These are phyloP conservation scores for Pyrus betulifolia DNA, from an alignment of 306 rosid genomes.

Conservation along the genomic window DNA sequence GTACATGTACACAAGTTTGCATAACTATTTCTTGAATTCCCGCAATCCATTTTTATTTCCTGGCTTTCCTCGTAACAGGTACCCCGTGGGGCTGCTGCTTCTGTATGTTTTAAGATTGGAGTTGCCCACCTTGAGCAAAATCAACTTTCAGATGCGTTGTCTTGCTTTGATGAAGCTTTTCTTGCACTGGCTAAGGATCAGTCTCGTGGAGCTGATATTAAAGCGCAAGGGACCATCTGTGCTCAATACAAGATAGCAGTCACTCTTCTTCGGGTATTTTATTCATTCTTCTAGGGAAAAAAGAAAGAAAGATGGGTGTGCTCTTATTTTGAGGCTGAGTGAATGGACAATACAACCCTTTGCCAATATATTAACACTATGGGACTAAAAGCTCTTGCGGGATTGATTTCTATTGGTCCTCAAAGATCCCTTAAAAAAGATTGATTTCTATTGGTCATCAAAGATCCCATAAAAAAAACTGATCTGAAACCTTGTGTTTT, in stretches of 20 bases:
- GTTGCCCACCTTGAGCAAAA: constrained; percentile 93
- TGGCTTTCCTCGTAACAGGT: constrained; percentile 51
- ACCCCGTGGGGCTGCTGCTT: constrained; percentile 89
- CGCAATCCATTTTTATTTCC: constrained; percentile 10
- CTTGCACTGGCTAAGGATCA: constrained; percentile 88
- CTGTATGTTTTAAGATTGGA: constrained; percentile 91
- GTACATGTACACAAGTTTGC: constrained; percentile 4
- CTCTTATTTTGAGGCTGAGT: constrained; percentile 12
- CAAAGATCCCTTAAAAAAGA: background rate
- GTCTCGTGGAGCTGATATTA: constrained; percentile 95
- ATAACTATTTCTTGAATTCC: background rate
- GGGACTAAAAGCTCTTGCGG: background rate
- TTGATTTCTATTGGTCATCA: background rate
- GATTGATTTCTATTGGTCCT: background rate
- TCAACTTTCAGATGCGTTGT: constrained; percentile 89
- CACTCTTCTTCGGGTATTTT: constrained; percentile 51
- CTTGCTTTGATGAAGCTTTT: constrained; percentile 94
- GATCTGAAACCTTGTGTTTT: background rate
- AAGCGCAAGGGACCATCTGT: constrained; percentile 95
- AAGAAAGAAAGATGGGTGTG: background rate
- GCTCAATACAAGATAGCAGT: constrained; percentile 98
- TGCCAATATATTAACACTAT: background rate
- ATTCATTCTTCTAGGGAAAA: background rate
- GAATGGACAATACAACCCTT: background rate
- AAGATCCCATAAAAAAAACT: background rate